phyloP scores from a whole-genome alignment of 306 rosid genomes.

The Prunus salicina region DNA sequence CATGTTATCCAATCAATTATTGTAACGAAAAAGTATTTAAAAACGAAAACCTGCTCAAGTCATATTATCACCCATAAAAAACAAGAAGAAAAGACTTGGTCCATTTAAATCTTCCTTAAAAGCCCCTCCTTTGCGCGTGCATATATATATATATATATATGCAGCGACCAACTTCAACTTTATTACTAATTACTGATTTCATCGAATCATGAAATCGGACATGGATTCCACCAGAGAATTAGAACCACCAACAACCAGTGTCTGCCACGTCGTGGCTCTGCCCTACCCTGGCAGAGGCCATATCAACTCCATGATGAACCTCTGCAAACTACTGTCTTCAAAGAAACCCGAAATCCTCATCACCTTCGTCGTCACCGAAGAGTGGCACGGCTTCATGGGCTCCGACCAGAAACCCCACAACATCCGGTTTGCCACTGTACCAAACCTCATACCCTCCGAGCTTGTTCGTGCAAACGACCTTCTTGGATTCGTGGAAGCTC shows the following conservation, averaged over 20 bases:
- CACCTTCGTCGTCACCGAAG: conserved; percentile 46
- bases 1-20: no score
- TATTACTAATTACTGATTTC: not conserved
- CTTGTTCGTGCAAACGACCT: conserved; percentile 16
- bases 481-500: conserved; percentile 21
- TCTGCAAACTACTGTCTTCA: conserved; percentile 36
- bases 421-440: conserved; percentile 28
- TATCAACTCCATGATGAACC: conserved; percentile 48
- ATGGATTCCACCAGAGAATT: not conserved
- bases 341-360: conserved; percentile 19
- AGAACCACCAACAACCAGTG: not conserved
- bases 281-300: conserved; percentile 50
- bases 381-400: conserved; percentile 28
- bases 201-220: not conserved
- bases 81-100: no score
- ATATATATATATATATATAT: no score
- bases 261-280: conserved; percentile 38
- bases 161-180: not conserved
- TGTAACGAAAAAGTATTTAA: no score
- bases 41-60: no score
- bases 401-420: conserved; percentile 32
- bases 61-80: no score
- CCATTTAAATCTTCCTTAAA: not conserved
- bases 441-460: conserved; percentile 49
- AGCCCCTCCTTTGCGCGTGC: not conserved